Evolutionary conservation across 2,329 filamentous ascomycete genomes (phyloP).

Genomic region (Pezicula carpinea): DNA sequence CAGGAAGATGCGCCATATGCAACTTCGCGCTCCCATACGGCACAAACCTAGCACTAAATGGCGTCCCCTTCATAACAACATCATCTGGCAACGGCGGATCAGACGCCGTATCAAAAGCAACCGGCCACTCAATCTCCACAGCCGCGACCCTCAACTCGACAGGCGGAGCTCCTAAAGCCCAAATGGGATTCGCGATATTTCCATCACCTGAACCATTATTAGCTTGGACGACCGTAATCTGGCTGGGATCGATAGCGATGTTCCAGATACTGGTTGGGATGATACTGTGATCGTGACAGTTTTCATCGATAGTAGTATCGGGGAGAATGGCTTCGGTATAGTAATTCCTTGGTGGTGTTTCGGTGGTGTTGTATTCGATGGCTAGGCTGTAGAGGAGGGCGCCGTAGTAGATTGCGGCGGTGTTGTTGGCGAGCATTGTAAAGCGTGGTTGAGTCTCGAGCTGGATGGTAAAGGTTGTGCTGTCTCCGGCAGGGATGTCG

Average conservation of each 20-base stretch:
- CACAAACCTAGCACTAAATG: slow-evolving; percentile 27
- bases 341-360: slow-evolving; percentile 14
- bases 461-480: slow-evolving; percentile 5
- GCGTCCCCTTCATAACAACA: slow-evolving; percentile 27
- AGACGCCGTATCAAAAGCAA: neutral
- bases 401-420: slow-evolving; percentile 37
- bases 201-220: slow-evolving; percentile 15
- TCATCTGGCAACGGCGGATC: slow-evolving; percentile 28
- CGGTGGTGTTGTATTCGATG: slow-evolving; percentile 15
- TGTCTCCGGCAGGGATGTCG: neutral
- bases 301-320: neutral
- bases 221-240: slow-evolving; percentile 25
- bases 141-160: neutral
- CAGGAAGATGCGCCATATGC: slow-evolving; percentile 39
- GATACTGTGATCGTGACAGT: slow-evolving; percentile 30
- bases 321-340: slow-evolving; percentile 10
- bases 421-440: slow-evolving; percentile 25
- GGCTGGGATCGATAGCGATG: slow-evolving; percentile 26
- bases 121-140: neutral
- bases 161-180: slow-evolving; percentile 30
- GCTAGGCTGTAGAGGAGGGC: slow-evolving; percentile 38
- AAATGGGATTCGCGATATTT: slow-evolving; percentile 22
- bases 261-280: slow-evolving; percentile 25
- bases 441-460: slow-evolving; percentile 13
- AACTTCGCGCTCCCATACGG: slow-evolving; percentile 41